These are phyloP conservation scores for Lodderomyces oxycetoniae DNA, from an alignment of 1,139 yeast species.

Conservation along the genomic window DNA sequence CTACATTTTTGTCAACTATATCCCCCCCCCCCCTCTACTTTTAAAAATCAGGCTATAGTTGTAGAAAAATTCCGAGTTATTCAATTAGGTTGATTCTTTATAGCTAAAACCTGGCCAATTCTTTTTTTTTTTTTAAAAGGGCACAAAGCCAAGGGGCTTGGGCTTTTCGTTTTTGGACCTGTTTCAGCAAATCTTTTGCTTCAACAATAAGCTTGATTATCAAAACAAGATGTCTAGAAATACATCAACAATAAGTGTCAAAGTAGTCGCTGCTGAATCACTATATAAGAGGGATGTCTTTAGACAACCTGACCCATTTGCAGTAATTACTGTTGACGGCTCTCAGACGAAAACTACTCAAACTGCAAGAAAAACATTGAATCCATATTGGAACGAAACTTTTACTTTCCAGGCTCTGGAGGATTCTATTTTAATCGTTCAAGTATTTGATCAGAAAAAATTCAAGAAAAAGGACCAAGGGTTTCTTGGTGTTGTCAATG, in stretches of 20 bases:
- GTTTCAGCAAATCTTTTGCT: too few relatives aligned
- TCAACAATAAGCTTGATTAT: too few relatives aligned
- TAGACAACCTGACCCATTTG: slow-evolving; percentile 96
- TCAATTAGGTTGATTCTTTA: too few relatives aligned
- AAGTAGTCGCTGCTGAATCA: slow-evolving; percentile 94
- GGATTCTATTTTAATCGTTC: slow-evolving; percentile 83
- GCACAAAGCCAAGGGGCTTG: too few relatives aligned
- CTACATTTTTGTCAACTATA: too few relatives aligned
- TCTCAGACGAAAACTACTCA: slow-evolving; percentile 93
- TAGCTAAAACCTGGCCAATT: too few relatives aligned
- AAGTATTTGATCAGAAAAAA: slow-evolving; percentile 94
- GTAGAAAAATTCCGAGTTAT: too few relatives aligned
- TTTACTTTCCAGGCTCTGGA: slow-evolving; percentile 76
- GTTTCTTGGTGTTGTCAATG: slow-evolving; percentile 93
- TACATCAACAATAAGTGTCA: slow-evolving; percentile 49
- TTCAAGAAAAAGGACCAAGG: slow-evolving; percentile 98
- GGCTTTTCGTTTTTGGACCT: too few relatives aligned
- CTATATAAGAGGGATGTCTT: slow-evolving; percentile 92
- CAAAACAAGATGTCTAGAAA: slow-evolving; percentile 9
- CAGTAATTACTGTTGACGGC: slow-evolving; percentile 95
- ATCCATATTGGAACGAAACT: slow-evolving; percentile 97
- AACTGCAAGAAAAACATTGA: slow-evolving; percentile 87
- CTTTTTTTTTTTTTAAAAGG: too few relatives aligned
- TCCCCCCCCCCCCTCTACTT: too few relatives aligned
- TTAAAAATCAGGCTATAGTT: too few relatives aligned